Evolutionary conservation across 2,329 filamentous ascomycete species (phyloP).

Genomic region (Penicillium hordei): DNA sequence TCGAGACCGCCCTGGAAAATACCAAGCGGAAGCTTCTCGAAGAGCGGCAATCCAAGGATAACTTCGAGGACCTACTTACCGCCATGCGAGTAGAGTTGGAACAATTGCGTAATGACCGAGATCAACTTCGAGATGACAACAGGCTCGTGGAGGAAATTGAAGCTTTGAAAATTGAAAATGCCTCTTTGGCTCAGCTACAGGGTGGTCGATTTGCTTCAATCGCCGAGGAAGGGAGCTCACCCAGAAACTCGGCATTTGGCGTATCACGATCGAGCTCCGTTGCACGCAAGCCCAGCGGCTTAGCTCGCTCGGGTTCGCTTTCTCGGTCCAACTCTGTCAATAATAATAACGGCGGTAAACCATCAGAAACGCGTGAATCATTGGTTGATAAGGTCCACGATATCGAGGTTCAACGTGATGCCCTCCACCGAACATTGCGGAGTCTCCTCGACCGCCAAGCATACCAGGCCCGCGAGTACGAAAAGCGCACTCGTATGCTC

Average conservation of each 20-base stretch:
- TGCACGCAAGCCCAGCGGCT: conserved; percentile 51
- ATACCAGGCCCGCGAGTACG: conserved; percentile 76
- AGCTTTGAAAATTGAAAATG: conserved; percentile 56
- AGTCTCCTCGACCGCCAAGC: conserved; percentile 83
- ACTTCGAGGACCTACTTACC: conserved; percentile 86
- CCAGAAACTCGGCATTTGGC: conserved; percentile 50
- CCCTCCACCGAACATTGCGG: conserved; percentile 82
- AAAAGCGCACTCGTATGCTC: conserved; percentile 74
- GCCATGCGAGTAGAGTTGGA: conserved; percentile 81
- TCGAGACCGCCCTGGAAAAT: conserved; percentile 79
- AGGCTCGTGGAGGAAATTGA: conserved; percentile 80
- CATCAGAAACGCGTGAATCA: conserved; percentile 64
- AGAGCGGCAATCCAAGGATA: conserved; percentile 83
- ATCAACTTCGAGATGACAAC: conserved; percentile 78
- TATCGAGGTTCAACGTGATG: conserved; percentile 89
- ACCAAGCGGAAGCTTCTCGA: conserved; percentile 77
- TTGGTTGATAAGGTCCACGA: conserved; percentile 82
- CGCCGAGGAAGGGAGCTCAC: conserved; percentile 55
- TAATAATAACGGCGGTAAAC: conserved; percentile 42
- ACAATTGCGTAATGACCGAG: conserved; percentile 79
- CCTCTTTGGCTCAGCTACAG: conserved; percentile 49
- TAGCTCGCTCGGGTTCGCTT: conserved; percentile 50
- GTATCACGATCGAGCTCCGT: conserved; percentile 68
- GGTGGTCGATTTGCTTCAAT: conserved; percentile 58
- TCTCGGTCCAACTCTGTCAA: conserved; percentile 58